Base-by-base conservation (phyloP, 2,329 filamentous ascomycete species). In the Mariannaea sp. region DNA sequence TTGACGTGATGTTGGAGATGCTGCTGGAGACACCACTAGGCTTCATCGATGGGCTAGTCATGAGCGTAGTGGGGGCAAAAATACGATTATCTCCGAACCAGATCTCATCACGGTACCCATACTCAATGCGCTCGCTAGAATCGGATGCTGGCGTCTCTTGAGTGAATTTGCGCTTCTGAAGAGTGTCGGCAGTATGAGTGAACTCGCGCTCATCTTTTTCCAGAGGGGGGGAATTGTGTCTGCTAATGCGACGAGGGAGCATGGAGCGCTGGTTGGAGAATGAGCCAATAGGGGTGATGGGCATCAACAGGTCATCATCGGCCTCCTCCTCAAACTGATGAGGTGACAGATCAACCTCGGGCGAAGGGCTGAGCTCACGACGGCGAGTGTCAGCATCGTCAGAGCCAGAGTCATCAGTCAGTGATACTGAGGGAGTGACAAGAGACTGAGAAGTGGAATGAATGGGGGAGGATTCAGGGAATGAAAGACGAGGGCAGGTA, bases 161-260 rank as follows among this genome's bases (percentile, higher is more conserved):
- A 38, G 71, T 78, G 17, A 85, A 75, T 66, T 86, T 87, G 56
- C 82, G 77, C 69, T 83, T 85, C 65, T 84, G 90, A 64, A 97
- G 83, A 42, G 88, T 90, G 62, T 91, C 90, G 13, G 94, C 94
- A 1, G 92, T 97, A 74, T 96, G 90, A 6, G 93, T 97, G 69
- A 99, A 99, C 73, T 97, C 94, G 68, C 89, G 90, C 78, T 97
- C 93, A 65, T 97, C 93, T 65, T 89, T 91, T 75, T 97, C 93
- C 30, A 97, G 80, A 13, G 92, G 91, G 45, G 93, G 92, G 59
- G 90, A 94, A 19, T 88, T 85, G n/a, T 87, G 88, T 55, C 89
- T 85, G 55, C 71, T 65, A 61, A 74, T 68, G 65, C 72, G 68
- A 53, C 67, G 68, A 55, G 68, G 72, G 61, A 71, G 71, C 41